Conservation (phyloP, 1,284 basidiomycete genomes). For the Agroathelia rolfsii region DNA sequence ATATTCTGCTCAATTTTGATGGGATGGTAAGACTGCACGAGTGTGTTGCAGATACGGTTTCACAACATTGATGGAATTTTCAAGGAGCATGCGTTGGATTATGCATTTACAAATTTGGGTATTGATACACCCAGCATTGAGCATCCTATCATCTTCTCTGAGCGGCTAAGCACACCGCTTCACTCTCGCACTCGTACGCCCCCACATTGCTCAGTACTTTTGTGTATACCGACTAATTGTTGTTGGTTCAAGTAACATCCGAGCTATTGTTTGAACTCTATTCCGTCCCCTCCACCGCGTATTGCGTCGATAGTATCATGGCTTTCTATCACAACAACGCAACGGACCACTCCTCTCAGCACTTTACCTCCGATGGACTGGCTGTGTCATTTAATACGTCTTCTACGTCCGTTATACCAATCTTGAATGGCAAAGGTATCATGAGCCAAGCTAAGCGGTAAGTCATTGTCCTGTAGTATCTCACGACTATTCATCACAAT, state of each 20-base stretch:
- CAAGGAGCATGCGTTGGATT: slow-evolving; percentile 94
- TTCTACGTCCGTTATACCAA: slow-evolving; percentile 81
- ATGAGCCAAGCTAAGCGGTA: slow-evolving; percentile 81
- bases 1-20: slow-evolving; percentile 83
- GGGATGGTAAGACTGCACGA: slow-evolving; percentile 85
- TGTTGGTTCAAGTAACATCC: slow-evolving; percentile 63
- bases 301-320: slow-evolving; percentile 88
- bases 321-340: slow-evolving; percentile 76
- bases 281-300: slow-evolving; percentile 77
- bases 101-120: slow-evolving; percentile 81
- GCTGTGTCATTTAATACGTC: slow-evolving; percentile 80
- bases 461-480: slow-evolving; percentile 10
- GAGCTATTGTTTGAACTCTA: slow-evolving; percentile 97
- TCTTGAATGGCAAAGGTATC: slow-evolving; percentile 71
- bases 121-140: slow-evolving; percentile 73
- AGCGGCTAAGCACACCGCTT: slow-evolving; percentile 82
- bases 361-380: slow-evolving; percentile 61
- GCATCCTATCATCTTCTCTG: slow-evolving; percentile 92
- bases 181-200: slow-evolving; percentile 76
- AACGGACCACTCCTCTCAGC: slow-evolving; percentile 12
- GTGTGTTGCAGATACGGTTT: too few species aligned
- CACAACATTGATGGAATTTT: too few species aligned
- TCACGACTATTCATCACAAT: slow-evolving; percentile 3
- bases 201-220: slow-evolving; percentile 2
- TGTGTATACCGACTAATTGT: slow-evolving; percentile 8